These are phyloP conservation scores for Jaminaea rosea DNA, from an alignment of 1,284 basidiomycete species.

Conservation along the genomic window DNA sequence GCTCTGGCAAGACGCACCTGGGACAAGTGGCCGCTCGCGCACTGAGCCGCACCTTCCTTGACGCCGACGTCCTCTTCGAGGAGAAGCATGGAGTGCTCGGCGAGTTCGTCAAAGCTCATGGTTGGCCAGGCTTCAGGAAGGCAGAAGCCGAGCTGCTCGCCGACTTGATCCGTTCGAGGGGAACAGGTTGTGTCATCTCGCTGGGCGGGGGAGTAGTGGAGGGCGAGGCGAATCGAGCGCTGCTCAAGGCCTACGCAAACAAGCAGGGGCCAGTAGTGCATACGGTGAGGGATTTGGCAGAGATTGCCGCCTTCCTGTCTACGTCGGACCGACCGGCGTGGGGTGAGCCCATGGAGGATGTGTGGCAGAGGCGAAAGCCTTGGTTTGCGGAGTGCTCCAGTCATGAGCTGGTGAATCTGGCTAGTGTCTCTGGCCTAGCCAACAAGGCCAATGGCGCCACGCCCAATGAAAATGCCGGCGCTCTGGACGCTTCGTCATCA, in stretches of 20 bases:
- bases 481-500: conserved; percentile 22
- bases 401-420: conserved; percentile 69
- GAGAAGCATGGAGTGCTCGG: conserved; percentile 59
- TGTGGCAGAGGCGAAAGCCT: conserved; percentile 71
- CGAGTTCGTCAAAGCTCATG: conserved; percentile 66
- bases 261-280: conserved; percentile 61
- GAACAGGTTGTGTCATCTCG: conserved; percentile 53
- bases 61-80: conserved; percentile 77
- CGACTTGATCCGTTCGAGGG: conserved; percentile 41
- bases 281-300: conserved; percentile 61
- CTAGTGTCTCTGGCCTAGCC: conserved; percentile 1
- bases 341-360: conserved; percentile 67
- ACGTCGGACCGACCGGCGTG: conserved; percentile 64
- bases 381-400: conserved; percentile 81
- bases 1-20: conserved; percentile 87
- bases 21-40: conserved; percentile 67
- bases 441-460: background rate
- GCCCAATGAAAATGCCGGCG: conserved; percentile 1
- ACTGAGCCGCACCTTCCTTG: conserved; percentile 70
- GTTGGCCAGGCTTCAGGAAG: conserved; percentile 68
- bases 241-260: conserved; percentile 62
- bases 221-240: conserved; percentile 55
- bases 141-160: conserved; percentile 47
- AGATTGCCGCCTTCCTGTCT: conserved; percentile 71
- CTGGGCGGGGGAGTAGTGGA: conserved; percentile 96